Percentiles rank a stretch among this genome's conserved stretches.
Evolutionary conservation across 2,329 filamentous ascomycete genomes (phyloP).

Genomic region (Oidium heveae): DNA sequence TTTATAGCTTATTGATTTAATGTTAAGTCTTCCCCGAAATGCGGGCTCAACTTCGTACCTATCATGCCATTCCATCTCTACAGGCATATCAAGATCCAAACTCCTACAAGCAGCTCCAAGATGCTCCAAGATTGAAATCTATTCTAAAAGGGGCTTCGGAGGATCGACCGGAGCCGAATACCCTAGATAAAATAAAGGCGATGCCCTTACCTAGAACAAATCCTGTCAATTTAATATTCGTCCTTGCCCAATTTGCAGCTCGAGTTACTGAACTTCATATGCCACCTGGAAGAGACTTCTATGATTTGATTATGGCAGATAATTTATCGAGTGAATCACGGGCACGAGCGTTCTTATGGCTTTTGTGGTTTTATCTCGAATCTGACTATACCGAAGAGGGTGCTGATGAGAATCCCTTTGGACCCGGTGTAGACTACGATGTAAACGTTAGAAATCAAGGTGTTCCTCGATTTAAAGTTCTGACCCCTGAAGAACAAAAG

Average conservation of each 20-base stretch:
- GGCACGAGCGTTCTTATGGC: constrained; percentile 76
- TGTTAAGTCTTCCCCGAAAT: constrained; percentile 89
- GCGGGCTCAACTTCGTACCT: constrained; percentile 89
- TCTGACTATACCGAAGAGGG: constrained; percentile 81
- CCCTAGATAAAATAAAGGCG: constrained; percentile 58
- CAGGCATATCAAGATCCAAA: constrained; percentile 88
- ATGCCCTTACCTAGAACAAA: constrained; percentile 59
- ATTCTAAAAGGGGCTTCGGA: constrained; percentile 94
- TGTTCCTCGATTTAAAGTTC: constrained; percentile 37
- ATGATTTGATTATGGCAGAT: constrained; percentile 84
- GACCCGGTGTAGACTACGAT: constrained; percentile 39
- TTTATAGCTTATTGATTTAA: neutral
- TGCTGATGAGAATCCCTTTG: constrained; percentile 77
- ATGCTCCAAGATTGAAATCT: constrained; percentile 84
- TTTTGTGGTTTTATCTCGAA: constrained; percentile 98
- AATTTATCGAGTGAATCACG: constrained; percentile 60
- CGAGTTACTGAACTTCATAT: constrained; percentile 91
- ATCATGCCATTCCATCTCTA: constrained; percentile 89
- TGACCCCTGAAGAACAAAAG: constrained; percentile 39
- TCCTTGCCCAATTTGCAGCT: constrained; percentile 69
- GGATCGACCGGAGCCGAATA: constrained; percentile 62
- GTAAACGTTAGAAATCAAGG: constrained; percentile 40
- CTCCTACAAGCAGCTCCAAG: constrained; percentile 92
- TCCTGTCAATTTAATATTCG: constrained; percentile 89
- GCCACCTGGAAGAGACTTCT: constrained; percentile 63